Percentiles rank a stretch among this genome's conserved stretches.
Evolutionary conservation across 1,284 basidiomycete species (phyloP).

Genomic region (Cutaneotrichosporon cutaneum): DNA sequence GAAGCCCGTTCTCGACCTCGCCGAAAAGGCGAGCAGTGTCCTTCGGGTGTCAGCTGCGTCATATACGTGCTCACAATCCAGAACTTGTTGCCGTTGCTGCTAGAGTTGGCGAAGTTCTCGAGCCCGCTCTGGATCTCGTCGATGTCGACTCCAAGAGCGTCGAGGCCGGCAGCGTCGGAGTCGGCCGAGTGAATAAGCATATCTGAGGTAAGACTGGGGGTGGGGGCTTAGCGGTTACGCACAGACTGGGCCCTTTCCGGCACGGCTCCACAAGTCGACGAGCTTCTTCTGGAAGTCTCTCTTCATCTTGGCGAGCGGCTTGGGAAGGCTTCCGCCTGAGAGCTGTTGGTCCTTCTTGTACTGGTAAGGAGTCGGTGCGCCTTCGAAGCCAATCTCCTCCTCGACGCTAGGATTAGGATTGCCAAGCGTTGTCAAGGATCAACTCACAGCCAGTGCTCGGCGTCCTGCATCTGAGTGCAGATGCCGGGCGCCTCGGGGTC

Average conservation of each 20-base stretch:
- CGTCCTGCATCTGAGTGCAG: constrained; percentile 34
- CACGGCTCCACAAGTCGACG: constrained; percentile 29
- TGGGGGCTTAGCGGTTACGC: neutral
- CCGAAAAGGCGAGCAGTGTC: constrained; percentile 43
- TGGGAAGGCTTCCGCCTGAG: constrained; percentile 1
- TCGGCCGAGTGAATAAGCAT: constrained; percentile 37
- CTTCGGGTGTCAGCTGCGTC: constrained; percentile 15
- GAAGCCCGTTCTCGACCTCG: constrained; percentile 28
- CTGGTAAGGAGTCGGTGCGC: constrained; percentile 21
- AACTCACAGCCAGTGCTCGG: constrained; percentile 48
- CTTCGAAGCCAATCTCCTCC: constrained; percentile 22
- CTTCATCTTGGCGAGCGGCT: constrained; percentile 24
- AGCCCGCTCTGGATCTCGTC: constrained; percentile 25
- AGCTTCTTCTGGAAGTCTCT: constrained; percentile 30
- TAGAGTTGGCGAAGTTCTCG: constrained; percentile 23
- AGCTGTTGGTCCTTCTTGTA: constrained; percentile 34
- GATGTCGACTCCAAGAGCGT: constrained; percentile 25
- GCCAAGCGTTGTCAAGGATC: too few relatives aligned
- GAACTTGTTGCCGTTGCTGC: constrained; percentile 30
- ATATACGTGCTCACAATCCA: constrained; percentile 32
- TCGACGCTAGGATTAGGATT: constrained; percentile 28
- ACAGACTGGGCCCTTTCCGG: constrained; percentile 43
- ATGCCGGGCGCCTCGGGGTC: constrained; percentile 12
- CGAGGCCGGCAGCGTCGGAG: constrained; percentile 21
- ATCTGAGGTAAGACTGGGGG: constrained; percentile 22